Conservation (phyloP, 495 filamentous ascomycete genomes). For the Delitschia confertaspora region DNA sequence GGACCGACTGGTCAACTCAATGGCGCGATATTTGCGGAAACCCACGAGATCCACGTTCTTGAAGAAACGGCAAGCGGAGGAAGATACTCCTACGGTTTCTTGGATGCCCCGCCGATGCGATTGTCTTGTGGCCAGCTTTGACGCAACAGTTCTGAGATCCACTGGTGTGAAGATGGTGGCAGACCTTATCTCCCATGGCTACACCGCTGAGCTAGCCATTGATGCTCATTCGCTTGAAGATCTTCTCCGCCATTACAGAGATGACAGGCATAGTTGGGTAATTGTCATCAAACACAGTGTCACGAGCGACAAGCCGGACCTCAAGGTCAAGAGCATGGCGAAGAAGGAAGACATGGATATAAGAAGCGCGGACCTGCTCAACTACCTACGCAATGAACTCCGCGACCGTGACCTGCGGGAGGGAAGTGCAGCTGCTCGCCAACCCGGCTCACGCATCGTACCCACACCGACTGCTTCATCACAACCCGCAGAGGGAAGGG, state of each 20-base stretch:
- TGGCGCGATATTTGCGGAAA: constrained; percentile 56
- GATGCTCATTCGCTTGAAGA: constrained; percentile 66
- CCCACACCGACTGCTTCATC: constrained; percentile 28
- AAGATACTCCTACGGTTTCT: constrained; percentile 18
- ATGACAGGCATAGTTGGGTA: constrained; percentile 76
- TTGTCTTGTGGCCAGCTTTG: constrained; percentile 80
- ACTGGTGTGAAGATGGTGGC: constrained; percentile 65
- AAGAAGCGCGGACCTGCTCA: constrained; percentile 60
- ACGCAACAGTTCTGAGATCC: constrained; percentile 64
- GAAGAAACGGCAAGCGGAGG: constrained; percentile 57
- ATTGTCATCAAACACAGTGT: constrained; percentile 77
- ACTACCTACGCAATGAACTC: constrained; percentile 73
- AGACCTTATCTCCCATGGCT: constrained; percentile 70
- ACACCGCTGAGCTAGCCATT: constrained; percentile 82
- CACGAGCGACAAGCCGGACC: constrained; percentile 44
- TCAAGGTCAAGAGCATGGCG: constrained; percentile 68
- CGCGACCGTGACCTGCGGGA: constrained; percentile 64
- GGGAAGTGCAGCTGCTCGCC: constrained; percentile 41
- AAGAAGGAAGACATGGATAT: constrained; percentile 81
- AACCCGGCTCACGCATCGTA: constrained; percentile 24
- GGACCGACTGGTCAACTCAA: constrained; percentile 62
- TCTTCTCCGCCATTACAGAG: constrained; percentile 53
- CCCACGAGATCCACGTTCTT: constrained; percentile 40
- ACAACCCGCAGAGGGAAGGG: constrained; percentile 25
- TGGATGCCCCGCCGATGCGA: constrained; percentile 53